Evolutionary conservation across 139 green algal genomes (phyloP).

Genomic region (Microglena sp.): DNA sequence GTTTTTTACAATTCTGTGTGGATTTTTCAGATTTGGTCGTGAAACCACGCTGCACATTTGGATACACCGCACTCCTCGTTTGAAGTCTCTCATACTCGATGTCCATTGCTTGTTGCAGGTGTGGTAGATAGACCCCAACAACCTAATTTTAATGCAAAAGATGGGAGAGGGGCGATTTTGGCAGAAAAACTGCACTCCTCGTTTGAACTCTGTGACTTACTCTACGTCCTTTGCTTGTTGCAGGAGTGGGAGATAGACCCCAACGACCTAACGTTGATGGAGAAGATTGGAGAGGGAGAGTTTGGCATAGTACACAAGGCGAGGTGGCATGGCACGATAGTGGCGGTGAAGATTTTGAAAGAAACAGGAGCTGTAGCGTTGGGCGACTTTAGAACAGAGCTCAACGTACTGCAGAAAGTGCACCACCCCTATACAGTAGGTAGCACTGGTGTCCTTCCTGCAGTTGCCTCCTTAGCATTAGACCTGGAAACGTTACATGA

Average conservation of each 20-base stretch:
- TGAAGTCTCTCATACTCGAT: no score
- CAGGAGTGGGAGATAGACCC: slow-evolving; percentile 89
- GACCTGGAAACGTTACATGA: no score
- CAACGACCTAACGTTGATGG: slow-evolving; percentile 40
- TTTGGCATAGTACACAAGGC: slow-evolving; percentile 82
- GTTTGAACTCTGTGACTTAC: not conserved
- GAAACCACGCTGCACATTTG: no score
- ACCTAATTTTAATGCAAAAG: no score
- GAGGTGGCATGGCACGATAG: slow-evolving; percentile 51
- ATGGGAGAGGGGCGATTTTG: no score
- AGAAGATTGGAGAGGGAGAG: slow-evolving; percentile 81
- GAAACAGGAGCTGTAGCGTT: slow-evolving; percentile 59
- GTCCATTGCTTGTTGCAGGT: no score
- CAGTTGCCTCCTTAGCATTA: no score
- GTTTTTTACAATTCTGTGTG: no score
- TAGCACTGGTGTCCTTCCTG: not conserved
- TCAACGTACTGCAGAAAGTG: slow-evolving; percentile 83
- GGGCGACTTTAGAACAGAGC: slow-evolving; percentile 63
- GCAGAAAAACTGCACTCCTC: no score
- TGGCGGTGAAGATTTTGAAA: slow-evolving; percentile 86
- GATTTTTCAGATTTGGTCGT: no score
- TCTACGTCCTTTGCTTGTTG: slow-evolving; percentile 39
- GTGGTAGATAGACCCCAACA: no score
- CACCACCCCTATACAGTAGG: slow-evolving; percentile 62
- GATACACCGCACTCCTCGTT: no score